These are phyloP conservation scores for Verticillium zaregamsianum DNA, from an alignment of 2,329 filamentous ascomycete genomes.

Conservation along the genomic window DNA sequence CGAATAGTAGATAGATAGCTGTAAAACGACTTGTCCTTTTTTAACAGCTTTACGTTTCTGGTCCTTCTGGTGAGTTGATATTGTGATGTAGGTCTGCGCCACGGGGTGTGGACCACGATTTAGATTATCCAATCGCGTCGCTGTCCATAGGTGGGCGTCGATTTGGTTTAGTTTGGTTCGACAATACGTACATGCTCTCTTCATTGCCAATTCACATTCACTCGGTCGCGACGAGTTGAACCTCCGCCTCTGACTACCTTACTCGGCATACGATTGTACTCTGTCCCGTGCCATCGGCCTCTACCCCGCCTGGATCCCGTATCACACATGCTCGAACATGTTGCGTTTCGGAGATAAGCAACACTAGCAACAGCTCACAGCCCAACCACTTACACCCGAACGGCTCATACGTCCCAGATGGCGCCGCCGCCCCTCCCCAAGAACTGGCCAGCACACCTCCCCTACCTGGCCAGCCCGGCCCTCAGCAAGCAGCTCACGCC, in stretches of 20 bases:
- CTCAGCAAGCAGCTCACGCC: conserved; percentile 42
- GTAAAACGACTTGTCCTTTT: not conserved
- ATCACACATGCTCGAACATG: too few species aligned
- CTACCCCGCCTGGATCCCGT: too few species aligned
- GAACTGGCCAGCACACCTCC: conserved; percentile 53
- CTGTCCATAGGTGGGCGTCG: not conserved
- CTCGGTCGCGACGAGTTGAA: too few species aligned
- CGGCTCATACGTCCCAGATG: not conserved
- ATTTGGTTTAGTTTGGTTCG: too few species aligned
- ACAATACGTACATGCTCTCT: too few species aligned
- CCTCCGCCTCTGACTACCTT: too few species aligned
- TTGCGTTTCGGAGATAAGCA: too few species aligned
- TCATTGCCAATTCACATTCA: too few species aligned
- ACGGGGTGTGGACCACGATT: not conserved
- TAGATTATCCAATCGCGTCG: not conserved
- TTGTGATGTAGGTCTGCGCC: not conserved
- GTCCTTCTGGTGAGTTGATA: not conserved
- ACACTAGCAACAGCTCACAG: too few species aligned
- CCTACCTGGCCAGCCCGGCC: conserved; percentile 47
- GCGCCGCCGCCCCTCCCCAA: conserved; percentile 31
- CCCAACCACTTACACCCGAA: too few species aligned
- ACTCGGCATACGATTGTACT: too few species aligned
- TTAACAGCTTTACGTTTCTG: not conserved
- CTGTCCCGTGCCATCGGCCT: too few species aligned
- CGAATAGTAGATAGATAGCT: not conserved